Conservation (phyloP, 139 green algal species). For the Chlamydomonas asymmetrica region DNA sequence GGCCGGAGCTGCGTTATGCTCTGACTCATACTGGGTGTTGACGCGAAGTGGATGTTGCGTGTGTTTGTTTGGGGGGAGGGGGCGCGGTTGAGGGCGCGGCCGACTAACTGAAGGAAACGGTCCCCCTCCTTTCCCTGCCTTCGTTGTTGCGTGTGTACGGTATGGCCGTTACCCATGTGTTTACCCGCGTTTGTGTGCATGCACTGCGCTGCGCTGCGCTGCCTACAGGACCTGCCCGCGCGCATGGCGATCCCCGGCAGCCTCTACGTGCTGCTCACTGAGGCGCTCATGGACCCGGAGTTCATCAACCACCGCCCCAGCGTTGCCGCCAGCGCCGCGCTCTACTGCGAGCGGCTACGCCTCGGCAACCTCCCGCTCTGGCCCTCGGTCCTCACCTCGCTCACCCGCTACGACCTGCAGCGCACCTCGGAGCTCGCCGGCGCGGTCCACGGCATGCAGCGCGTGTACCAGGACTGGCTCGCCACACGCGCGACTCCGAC, state of each 20-base stretch:
- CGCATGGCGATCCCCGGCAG: not conserved
- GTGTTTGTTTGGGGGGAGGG: too few relatives aligned
- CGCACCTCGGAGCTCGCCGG: conserved; percentile 69
- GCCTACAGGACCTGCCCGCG: too few relatives aligned
- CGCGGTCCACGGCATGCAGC: conserved; percentile 73
- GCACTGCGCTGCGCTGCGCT: too few relatives aligned
- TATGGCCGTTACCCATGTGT: not conserved
- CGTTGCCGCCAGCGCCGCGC: conserved; percentile 42
- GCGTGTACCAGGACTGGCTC: too few relatives aligned
- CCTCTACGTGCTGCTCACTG: not conserved
- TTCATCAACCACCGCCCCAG: conserved; percentile 57
- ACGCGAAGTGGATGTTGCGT: too few relatives aligned
- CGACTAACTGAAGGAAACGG: too few relatives aligned
- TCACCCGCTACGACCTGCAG: conserved; percentile 65
- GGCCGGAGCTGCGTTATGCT: too few relatives aligned
- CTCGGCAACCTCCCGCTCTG: conserved; percentile 48
- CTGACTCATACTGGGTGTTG: too few relatives aligned
- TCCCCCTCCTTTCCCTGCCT: too few relatives aligned
- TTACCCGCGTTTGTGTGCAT: not conserved
- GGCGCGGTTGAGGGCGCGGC: too few relatives aligned
- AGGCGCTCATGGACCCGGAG: conserved; percentile 34
- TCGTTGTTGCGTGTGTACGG: not conserved
- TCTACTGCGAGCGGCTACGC: conserved; percentile 48
- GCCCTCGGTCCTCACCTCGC: conserved; percentile 36
- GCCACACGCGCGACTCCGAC: too few relatives aligned